Conservation (phyloP, 306 rosid genomes). For the Trichosanthes truncata region DNA sequence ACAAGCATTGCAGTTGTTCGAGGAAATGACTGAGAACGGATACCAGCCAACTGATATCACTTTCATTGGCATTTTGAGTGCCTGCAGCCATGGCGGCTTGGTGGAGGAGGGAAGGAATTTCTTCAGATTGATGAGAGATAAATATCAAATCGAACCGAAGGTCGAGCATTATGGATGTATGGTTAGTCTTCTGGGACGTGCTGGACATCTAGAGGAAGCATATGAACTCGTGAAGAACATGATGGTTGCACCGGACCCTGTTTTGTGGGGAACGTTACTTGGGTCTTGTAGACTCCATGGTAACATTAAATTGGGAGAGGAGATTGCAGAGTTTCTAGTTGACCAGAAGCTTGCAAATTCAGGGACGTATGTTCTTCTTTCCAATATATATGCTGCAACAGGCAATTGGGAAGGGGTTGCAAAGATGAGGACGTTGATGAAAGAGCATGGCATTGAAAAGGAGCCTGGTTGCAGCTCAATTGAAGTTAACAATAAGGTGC, state of each 20-base stretch:
- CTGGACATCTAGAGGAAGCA: constrained; percentile 60
- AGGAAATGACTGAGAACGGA: constrained; percentile 35
- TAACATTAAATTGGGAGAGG: constrained; percentile 47
- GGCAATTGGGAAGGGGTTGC: constrained; percentile 74
- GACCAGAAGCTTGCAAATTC: constrained; percentile 47
- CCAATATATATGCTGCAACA: constrained; percentile 63
- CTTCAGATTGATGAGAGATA: constrained; percentile 46
- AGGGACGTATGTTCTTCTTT: constrained; percentile 71
- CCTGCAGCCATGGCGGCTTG: constrained; percentile 68
- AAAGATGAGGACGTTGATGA: constrained; percentile 61
- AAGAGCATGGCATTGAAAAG: constrained; percentile 53
- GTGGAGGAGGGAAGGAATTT: constrained; percentile 43
- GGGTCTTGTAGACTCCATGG: constrained; percentile 74
- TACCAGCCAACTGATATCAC: constrained; percentile 46
- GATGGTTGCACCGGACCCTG: constrained; percentile 53
- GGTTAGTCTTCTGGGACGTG: constrained; percentile 74
- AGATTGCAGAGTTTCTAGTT: constrained; percentile 57
- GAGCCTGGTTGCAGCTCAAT: constrained; percentile 84
- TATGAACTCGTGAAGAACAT: constrained; percentile 52
- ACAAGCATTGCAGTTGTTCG: constrained; percentile 53
- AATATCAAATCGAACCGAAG: constrained; percentile 41
- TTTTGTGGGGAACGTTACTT: constrained; percentile 74
- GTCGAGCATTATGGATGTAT: constrained; percentile 78
- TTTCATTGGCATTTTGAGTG: constrained; percentile 52
- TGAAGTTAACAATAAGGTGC: constrained; percentile 54